Conservation (phyloP, 306 rosid species). For the Medicago ruthenica region DNA sequence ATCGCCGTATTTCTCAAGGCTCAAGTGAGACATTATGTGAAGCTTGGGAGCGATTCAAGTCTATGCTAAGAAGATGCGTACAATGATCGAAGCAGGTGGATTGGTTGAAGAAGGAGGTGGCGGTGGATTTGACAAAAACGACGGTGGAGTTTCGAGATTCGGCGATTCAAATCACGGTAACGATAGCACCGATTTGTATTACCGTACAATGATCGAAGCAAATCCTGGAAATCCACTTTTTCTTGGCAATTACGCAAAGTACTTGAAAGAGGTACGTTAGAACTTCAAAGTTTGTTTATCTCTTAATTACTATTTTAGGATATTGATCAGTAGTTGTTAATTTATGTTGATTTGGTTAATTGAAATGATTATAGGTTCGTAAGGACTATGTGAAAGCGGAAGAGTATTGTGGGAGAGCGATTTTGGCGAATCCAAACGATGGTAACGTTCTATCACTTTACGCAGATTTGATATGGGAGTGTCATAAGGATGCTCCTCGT, state of each 20-base stretch:
- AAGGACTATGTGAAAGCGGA: conserved; percentile 73
- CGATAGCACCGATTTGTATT: conserved; percentile 60
- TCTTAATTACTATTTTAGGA: neutral
- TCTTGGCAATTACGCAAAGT: conserved; percentile 80
- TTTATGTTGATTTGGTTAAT: conserved; percentile 20
- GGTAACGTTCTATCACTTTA: conserved; percentile 68
- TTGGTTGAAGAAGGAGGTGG: conserved; percentile 63
- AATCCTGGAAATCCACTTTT: conserved; percentile 78
- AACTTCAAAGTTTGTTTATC: neutral
- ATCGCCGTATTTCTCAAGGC: no score
- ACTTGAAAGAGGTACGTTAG: conserved; percentile 71
- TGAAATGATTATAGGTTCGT: conserved; percentile 51
- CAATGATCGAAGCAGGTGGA: no score
- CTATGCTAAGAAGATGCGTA: no score
- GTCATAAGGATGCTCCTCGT: conserved; percentile 73
- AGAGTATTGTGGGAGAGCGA: conserved; percentile 89
- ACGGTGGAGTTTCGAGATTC: conserved; percentile 56
- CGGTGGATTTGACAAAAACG: conserved; percentile 60
- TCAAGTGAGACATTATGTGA: no score
- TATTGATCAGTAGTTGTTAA: neutral
- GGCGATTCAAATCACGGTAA: conserved; percentile 64
- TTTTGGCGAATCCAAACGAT: conserved; percentile 76
- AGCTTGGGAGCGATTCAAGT: no score
- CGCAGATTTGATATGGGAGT: conserved; percentile 82
- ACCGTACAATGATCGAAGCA: conserved; percentile 70